These are phyloP conservation scores for Fusarium hainanense DNA, from an alignment of 2,329 filamentous ascomycete species.

Conservation along the genomic window DNA sequence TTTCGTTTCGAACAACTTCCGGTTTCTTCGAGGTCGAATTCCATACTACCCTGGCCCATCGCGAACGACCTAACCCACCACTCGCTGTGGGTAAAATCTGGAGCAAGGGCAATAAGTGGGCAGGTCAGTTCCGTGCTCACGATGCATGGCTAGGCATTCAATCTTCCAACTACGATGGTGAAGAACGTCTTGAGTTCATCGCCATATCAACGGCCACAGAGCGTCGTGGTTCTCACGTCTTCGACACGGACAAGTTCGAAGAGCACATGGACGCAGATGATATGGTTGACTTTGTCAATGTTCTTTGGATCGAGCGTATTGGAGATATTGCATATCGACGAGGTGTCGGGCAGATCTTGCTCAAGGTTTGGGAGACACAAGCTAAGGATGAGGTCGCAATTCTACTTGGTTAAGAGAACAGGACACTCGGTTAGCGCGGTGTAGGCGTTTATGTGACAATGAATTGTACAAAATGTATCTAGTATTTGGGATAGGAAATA, in stretches of 20 bases:
- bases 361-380: conserved; percentile 55
- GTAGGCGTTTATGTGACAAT: conserved; percentile 25
- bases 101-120: conserved; percentile 51
- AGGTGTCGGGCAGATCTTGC: conserved; percentile 57
- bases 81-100: conserved; percentile 58
- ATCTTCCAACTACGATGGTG: conserved; percentile 59
- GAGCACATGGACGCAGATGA: conserved; percentile 57
- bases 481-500: conserved; percentile 17
- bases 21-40: conserved; percentile 57
- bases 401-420: conserved; percentile 52
- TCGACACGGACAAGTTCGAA: conserved; percentile 54
- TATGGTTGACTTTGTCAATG: conserved; percentile 59
- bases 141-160: conserved; percentile 59
- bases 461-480: conserved; percentile 11
- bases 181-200: conserved; percentile 58
- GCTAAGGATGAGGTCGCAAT: conserved; percentile 55
- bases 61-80: conserved; percentile 52
- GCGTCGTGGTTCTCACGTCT: conserved; percentile 55
- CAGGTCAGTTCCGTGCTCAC: conserved; percentile 58
- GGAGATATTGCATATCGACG: conserved; percentile 56
- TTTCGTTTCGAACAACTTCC: conserved; percentile 55
- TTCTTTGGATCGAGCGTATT: conserved; percentile 60
- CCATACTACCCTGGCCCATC: conserved; percentile 51
- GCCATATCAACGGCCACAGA: conserved; percentile 56
- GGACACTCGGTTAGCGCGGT: conserved; percentile 25